Evolutionary conservation across 768 basidiomycete species (phyloP).

Genomic region (Coprinellus micaceus): DNA sequence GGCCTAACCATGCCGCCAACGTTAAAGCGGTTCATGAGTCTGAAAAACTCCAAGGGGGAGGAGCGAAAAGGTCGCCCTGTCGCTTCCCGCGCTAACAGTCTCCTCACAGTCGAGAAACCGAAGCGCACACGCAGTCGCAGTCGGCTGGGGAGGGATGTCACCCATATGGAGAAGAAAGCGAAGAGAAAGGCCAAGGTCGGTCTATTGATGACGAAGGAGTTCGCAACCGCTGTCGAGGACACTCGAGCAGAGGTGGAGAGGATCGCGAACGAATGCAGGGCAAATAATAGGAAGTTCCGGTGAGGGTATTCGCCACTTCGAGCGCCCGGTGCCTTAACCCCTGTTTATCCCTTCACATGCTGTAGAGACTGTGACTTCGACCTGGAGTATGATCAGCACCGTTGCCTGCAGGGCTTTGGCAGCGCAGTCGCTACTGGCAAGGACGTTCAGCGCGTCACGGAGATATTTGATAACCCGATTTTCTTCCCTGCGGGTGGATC

Average conservation of each 20-base stretch:
- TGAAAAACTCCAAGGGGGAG: not conserved
- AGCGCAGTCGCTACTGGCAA: conserved; percentile 19
- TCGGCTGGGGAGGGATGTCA: not conserved
- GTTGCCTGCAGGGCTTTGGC: conserved; percentile 33
- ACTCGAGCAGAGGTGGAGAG: conserved; percentile 40
- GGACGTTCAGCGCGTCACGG: conserved; percentile 42
- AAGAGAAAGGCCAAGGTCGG: conserved; percentile 24
- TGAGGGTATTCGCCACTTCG: conserved; percentile 13
- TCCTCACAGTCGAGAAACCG: not conserved
- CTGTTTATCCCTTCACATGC: not conserved
- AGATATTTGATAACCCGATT: conserved; percentile 48
- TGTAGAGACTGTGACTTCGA: conserved; percentile 55
- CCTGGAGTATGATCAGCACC: conserved; percentile 46
- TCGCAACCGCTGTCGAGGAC: conserved; percentile 40
- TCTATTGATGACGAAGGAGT: conserved; percentile 44
- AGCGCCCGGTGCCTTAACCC: not conserved
- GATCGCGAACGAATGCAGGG: conserved; percentile 41
- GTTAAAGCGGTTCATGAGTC: no score
- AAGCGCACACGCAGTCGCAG: not conserved
- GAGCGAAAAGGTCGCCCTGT: not conserved
- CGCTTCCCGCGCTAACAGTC: not conserved
- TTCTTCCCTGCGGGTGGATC: conserved; percentile 43
- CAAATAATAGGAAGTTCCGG: conserved; percentile 45
- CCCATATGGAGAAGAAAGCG: not conserved
- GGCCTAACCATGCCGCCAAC: no score